phyloP scores from a whole-genome alignment of 2,329 filamentous ascomycete species.

The Myriosclerotinia scirpicola region DNA sequence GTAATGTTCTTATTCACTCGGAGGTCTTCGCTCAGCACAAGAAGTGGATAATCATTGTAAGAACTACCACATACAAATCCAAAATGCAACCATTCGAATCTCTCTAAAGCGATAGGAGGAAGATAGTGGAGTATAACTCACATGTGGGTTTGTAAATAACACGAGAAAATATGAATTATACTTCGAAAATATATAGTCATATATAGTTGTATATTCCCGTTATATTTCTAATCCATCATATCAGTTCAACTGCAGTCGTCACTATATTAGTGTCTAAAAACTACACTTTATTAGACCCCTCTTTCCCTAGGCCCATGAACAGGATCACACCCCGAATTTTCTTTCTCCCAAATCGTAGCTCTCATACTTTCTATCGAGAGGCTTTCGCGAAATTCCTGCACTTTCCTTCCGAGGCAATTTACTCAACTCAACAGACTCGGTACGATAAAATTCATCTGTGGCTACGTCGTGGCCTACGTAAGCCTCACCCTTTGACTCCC shows the following conservation, averaged over 20 bases:
- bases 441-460: neutral
- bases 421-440: neutral
- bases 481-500: neutral
- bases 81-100: too few species aligned
- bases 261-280: neutral
- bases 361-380: neutral
- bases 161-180: neutral
- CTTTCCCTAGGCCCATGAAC: neutral
- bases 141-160: neutral
- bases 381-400: neutral
- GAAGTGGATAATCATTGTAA: too few species aligned
- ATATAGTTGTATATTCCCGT: neutral
- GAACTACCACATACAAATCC: too few species aligned
- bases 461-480: neutral
- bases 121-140: too few species aligned
- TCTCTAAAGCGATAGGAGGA: too few species aligned
- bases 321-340: neutral
- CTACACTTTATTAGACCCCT: neutral
- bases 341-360: conserved; percentile 6
- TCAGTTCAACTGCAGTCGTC: neutral
- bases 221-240: neutral
- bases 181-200: too few species aligned
- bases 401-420: neutral
- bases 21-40: too few species aligned
- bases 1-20: too few species aligned